A percentile compares a stretch with the other conserved stretches of the same genome.
These are phyloP conservation scores for Globisporangium carolinianum DNA, from an alignment of 352 stramenopile species.

Conservation along the genomic window DNA sequence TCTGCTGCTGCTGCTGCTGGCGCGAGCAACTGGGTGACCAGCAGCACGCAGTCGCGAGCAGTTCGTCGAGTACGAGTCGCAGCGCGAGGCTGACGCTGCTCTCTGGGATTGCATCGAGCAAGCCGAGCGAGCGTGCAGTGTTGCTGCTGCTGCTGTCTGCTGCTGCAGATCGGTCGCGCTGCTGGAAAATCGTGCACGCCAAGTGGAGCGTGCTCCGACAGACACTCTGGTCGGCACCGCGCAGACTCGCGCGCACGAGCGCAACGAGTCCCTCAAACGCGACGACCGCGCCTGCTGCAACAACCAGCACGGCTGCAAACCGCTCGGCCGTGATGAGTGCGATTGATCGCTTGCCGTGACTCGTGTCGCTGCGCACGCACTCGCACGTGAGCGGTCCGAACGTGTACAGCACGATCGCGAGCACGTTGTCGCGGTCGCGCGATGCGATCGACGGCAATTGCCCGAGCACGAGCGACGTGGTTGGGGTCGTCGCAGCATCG, in stretches of 20 bases:
- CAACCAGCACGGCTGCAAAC: conserved; percentile 15
- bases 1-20: not conserved
- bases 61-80: conserved; percentile 17
- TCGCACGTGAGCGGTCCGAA: conserved; percentile 51
- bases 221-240: conserved; percentile 15
- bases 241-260: conserved; percentile 23
- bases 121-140: not conserved
- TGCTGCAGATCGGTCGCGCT: too few relatives aligned
- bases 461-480: not conserved
- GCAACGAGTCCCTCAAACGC: conserved; percentile 40
- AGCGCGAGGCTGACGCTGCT: conserved; percentile 18
- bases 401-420: conserved; percentile 27
- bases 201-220: conserved; percentile 38
- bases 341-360: conserved; percentile 16
- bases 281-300: conserved; percentile 13
- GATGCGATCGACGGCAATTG: conserved; percentile 6
- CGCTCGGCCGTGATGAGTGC: conserved; percentile 29
- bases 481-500: not conserved
- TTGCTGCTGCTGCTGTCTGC: not conserved
- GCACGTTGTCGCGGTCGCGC: conserved; percentile 13
- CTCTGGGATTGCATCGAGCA: conserved; percentile 2
- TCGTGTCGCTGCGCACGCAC: conserved; percentile 21
- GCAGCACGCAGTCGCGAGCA: conserved; percentile 23
- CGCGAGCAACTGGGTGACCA: conserved; percentile 15
- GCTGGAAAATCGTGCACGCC: conserved; percentile 30